Conservation (phyloP, 1,139 yeast species). For the Suhomyces taliae region DNA sequence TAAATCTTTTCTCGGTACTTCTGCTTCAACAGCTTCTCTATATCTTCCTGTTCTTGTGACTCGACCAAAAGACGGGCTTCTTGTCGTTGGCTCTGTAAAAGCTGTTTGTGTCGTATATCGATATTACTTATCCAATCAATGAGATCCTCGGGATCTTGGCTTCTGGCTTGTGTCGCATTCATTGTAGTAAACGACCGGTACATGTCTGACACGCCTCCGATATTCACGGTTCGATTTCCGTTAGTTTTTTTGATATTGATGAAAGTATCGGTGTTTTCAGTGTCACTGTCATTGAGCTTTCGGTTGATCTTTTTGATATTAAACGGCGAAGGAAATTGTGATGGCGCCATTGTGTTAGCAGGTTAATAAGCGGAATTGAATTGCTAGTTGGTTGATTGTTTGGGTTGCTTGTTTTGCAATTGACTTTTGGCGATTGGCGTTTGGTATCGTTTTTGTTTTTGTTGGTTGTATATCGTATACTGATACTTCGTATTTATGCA, state of each 20-base stretch:
- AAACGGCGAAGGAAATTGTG: conserved; percentile 12
- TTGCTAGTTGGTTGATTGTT: no score
- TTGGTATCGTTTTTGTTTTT: no score
- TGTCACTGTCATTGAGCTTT: conserved; percentile 1
- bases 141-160: conserved; percentile 32
- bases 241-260: conserved; percentile 2
- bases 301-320: conserved; percentile 8
- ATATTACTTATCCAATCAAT: conserved; percentile 54
- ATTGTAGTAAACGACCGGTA: background rate
- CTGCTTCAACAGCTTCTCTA: conserved; percentile 27
- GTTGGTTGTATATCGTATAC: no score
- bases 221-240: background rate
- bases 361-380: no score
- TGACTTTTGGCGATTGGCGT: no score
- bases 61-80: conserved; percentile 28
- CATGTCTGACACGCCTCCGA: background rate
- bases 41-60: conserved; percentile 29
- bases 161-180: background rate
- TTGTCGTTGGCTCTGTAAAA: conserved; percentile 37
- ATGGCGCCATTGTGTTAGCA: background rate
- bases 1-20: conserved; percentile 30
- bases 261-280: conserved; percentile 7
- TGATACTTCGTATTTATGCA: no score
- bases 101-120: conserved; percentile 39
- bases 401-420: no score